Base-by-base conservation (phyloP, 768 basidiomycete species). In the Serendipita sp. region DNA sequence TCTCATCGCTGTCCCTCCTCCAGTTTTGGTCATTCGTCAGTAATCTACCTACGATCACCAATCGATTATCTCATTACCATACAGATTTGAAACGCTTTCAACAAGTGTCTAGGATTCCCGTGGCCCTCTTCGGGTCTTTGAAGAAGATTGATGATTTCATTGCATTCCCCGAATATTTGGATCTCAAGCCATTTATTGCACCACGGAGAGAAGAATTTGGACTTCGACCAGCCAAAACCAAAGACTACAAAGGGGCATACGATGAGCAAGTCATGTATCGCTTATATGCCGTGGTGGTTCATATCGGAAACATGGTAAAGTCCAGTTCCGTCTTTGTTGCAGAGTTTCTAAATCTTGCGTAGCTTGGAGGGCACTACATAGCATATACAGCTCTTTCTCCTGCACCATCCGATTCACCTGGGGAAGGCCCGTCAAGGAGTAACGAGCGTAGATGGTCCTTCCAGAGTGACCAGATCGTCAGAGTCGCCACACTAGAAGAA, bases 91-190 rank as follows among this genome's bases (percentile, higher is more conserved):
- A 97, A 76, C 82, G 94, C 52, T 98, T 98, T 75, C 91, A 95
- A 74, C 92, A 95, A 71, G 79, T 85, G 5, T 77, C 78, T 45
- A 87, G 85, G 74, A 78, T 79, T 63, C 78, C 82, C 3, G 74
- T 83, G 32, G 48, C 38, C 3, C 11, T 84, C 18, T 88, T 88
- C 74, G 68, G 70, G 58, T 73, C 72, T 65, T 67, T 75, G 46
- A 90, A 89, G 78, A 94, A 94, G 75, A 75, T 95, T 64, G 94
- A 98, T 68, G 91, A 95, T 70, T 92, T 83, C 68, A 83, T 96
- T 30, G 81, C 88, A 51, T 98, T 96, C 75, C 94, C 94, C 0
- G 89, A 92, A 72, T 77, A 79, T 66, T 78, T 98, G 30, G 91
- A 98, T 71, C 70, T 98, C 56, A 80, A 80, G 16, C 92, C 93